Base-by-base conservation (phyloP, 2,329 filamentous ascomycete genomes). In the Leptoxyphium fumago region DNA sequence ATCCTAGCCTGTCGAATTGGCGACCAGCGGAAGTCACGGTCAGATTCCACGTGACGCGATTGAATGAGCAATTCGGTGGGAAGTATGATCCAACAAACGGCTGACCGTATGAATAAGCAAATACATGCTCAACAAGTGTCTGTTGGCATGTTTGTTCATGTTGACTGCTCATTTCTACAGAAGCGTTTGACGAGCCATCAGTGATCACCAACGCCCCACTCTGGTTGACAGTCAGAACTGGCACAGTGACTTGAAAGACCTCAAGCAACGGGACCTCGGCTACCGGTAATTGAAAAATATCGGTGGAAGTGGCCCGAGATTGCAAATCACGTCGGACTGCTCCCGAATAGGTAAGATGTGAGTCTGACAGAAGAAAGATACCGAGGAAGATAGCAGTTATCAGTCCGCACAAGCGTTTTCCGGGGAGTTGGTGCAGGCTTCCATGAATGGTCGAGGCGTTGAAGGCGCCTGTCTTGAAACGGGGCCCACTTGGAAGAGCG, bases 1-100 rank as follows among this genome's bases (percentile, higher is more conserved):
- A 61, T 3, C 77, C 85, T 8, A 89, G 69, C 34, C 84, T 74
- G 58, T 93, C 85, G 61, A 75, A 88, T 53, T 93, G 85, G 2
- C 75, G 72, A 1, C 85, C 85, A 48, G 69, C 66, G 9, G 80
- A 83, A 1, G 75, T 75, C 11, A 83, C 79, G 0, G 82, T 88
- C 51, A 91, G 74, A 55, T 87, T 86, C 61, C 91, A 76, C 18
- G 76, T 72, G 13, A 88, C 80, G 29, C 77, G 73, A 56, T 86
- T 82, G 65, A 89, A 91, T 13, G 71, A 62, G 61, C 80, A 86
- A 21, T 63, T 55, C 1, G 83, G 82, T 10, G 84, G 84, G 1
- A 63, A 67, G 56, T 85, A 87, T 13, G 63, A 65, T 77, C 81
- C 80, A 52, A 87, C 69, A 57, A 78, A 88, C 1, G 84, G 84